These are phyloP conservation scores for Angomonas ambiguus DNA, from an alignment of 208 protist species.

Conservation along the genomic window DNA sequence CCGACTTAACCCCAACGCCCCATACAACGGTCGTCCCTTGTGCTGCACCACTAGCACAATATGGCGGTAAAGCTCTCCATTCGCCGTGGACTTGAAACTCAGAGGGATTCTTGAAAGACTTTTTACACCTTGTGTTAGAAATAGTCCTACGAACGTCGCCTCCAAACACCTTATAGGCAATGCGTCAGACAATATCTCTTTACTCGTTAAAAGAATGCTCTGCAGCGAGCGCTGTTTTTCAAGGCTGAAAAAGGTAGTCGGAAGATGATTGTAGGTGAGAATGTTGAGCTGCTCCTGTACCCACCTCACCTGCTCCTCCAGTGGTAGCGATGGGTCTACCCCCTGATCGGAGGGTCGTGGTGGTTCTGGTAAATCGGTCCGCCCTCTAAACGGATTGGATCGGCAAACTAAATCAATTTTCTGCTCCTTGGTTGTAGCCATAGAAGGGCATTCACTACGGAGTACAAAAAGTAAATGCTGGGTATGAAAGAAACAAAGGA, in stretches of 20 bases:
- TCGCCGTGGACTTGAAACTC: conserved; percentile 80
- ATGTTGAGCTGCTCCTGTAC: conserved; percentile 70
- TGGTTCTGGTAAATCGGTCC: conserved; percentile 45
- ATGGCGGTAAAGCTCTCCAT: conserved; percentile 62
- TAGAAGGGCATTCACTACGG: not conserved
- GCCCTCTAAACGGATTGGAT: conserved; percentile 63
- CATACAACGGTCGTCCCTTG: conserved; percentile 28
- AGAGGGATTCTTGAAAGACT: conserved; percentile 84
- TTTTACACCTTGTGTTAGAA: conserved; percentile 71
- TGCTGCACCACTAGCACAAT: conserved; percentile 78
- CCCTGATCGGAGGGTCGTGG: conserved; percentile 56
- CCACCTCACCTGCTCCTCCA: conserved; percentile 46
- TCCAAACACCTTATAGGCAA: conserved; percentile 91
- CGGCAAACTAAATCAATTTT: conserved; percentile 66
- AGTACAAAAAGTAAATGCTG: not conserved
- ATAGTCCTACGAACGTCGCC: conserved; percentile 82
- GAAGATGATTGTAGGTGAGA: conserved; percentile 89
- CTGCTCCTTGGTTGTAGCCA: not conserved
- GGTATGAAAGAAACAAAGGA: not conserved
- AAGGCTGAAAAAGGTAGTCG: conserved; percentile 87
- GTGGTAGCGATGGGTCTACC: conserved; percentile 46
- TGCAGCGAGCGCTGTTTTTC: conserved; percentile 84
- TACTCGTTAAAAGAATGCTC: conserved; percentile 76
- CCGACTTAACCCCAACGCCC: conserved; percentile 81
- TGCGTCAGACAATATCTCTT: conserved; percentile 74